These are phyloP conservation scores for Alternaria solani DNA, from an alignment of 2,329 filamentous ascomycete genomes.

Conservation along the genomic window DNA sequence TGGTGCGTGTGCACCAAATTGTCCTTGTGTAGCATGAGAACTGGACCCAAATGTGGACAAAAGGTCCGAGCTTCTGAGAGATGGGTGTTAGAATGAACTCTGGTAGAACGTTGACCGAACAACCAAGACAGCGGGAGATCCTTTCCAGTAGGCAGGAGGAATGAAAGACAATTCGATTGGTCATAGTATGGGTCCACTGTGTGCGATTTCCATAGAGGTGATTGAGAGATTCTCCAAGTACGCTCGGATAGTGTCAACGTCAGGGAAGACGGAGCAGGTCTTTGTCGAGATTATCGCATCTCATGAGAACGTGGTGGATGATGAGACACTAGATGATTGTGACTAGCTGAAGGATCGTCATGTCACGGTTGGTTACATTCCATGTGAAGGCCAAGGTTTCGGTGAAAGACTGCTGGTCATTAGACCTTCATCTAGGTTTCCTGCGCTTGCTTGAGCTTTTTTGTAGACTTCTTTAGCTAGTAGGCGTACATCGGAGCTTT, in stretches of 20 bases:
- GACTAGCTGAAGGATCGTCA: neutral
- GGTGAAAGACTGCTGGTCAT: neutral
- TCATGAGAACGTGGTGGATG: neutral
- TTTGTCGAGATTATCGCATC: neutral
- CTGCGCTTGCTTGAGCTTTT: too few species aligned
- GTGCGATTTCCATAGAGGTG: neutral
- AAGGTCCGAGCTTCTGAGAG: neutral
- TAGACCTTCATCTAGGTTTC: neutral
- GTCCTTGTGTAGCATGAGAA: neutral
- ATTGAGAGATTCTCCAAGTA: neutral
- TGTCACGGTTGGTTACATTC: neutral
- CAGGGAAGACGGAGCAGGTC: neutral
- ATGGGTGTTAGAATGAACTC: neutral
- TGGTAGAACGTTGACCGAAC: neutral
- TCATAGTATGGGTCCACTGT: neutral
- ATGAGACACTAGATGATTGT: too few species aligned
- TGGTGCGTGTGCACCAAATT: neutral
- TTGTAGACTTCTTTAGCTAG: neutral
- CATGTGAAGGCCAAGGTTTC: neutral
- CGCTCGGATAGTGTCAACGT: neutral
- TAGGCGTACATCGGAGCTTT: neutral
- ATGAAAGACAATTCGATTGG: neutral
- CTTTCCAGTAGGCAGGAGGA: rapidly evolving
- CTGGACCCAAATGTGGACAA: neutral
- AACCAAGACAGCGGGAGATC: neutral